A percentile compares a stretch with the other conserved stretches of the same genome.
phyloP scores from a whole-genome alignment of 805 yeast species.

The Pichia kluyveri region DNA sequence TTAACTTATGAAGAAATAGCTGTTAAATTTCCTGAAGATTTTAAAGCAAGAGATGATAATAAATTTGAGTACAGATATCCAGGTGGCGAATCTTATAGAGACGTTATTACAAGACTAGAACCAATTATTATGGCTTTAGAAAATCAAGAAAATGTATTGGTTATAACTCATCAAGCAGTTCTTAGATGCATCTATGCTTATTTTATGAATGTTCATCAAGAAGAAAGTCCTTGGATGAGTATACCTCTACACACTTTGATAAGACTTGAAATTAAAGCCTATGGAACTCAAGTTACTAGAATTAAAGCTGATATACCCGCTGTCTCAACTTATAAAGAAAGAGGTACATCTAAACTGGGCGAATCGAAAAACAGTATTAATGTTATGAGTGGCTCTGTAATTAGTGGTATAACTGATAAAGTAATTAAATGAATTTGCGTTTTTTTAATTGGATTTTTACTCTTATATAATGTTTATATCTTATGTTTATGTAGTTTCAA shows the following conservation, averaged over 20 bases:
- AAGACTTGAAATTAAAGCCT: slow-evolving; percentile 91
- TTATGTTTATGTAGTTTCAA: no score
- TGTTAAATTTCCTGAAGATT: slow-evolving; percentile 80
- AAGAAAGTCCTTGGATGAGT: slow-evolving; percentile 97
- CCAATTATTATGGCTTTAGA: slow-evolving; percentile 98
- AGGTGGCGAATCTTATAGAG: slow-evolving; percentile 96
- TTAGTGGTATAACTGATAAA: slow-evolving; percentile 22
- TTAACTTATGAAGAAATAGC: slow-evolving; percentile 93
- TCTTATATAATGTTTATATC: no score
- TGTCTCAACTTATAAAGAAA: slow-evolving; percentile 91
- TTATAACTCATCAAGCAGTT: slow-evolving; percentile 97
- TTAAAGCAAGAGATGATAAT: slow-evolving; percentile 90
- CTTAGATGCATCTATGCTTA: slow-evolving; percentile 94
- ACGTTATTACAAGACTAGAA: slow-evolving; percentile 87
- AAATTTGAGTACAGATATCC: slow-evolving; percentile 93
- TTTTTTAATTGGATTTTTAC: no score
- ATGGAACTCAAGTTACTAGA: slow-evolving; percentile 77
- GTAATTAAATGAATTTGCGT: slow-evolving; percentile 2
- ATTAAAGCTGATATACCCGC: slow-evolving; percentile 97
- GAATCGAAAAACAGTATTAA: slow-evolving; percentile 33
- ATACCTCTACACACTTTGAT: slow-evolving; percentile 94
- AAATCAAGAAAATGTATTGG: slow-evolving; percentile 90
- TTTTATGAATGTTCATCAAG: slow-evolving; percentile 97
- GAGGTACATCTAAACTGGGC: slow-evolving; percentile 69
- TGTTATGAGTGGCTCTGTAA: slow-evolving; percentile 41